Conservation (phyloP, 2,329 filamentous ascomycete species). For the Sporothrix euskadiensis region DNA sequence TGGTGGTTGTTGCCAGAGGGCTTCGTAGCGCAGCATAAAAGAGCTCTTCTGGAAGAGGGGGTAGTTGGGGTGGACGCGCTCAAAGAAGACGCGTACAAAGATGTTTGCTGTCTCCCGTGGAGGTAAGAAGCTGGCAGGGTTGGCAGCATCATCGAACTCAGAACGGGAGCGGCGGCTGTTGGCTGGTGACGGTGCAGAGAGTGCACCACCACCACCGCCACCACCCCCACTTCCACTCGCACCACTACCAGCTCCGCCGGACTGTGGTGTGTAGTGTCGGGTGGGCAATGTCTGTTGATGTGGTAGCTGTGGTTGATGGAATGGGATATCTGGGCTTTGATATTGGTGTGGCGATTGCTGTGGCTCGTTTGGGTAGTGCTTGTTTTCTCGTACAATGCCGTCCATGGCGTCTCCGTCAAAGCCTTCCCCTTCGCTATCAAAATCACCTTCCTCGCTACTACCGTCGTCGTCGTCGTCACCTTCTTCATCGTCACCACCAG, state of each 20-base stretch:
- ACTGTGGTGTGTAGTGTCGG: constrained; percentile 10
- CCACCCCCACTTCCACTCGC: background rate
- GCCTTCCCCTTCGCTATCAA: constrained; percentile 2
- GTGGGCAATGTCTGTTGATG: constrained; percentile 3
- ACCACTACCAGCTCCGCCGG: background rate
- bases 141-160: constrained; percentile 27
- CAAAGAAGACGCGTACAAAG: constrained; percentile 33
- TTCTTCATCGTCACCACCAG: constrained; percentile 19
- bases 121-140: constrained; percentile 27
- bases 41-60: constrained; percentile 28
- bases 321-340: background rate
- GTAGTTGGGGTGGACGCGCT: constrained; percentile 32
- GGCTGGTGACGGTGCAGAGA: constrained; percentile 17
- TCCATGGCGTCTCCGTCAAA: constrained; percentile 23
- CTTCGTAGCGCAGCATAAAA: constrained; percentile 29
- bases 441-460: constrained; percentile 1
- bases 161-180: constrained; percentile 25
- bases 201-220: background rate
- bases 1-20: constrained; percentile 27
- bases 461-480: constrained; percentile 23
- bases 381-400: constrained; percentile 7
- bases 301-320: background rate
- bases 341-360: background rate
- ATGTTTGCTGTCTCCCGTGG: constrained; percentile 30
- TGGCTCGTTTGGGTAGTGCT: background rate